Conservation (phyloP, 257 asterid genomes). For the Datura wrightii region DNA sequence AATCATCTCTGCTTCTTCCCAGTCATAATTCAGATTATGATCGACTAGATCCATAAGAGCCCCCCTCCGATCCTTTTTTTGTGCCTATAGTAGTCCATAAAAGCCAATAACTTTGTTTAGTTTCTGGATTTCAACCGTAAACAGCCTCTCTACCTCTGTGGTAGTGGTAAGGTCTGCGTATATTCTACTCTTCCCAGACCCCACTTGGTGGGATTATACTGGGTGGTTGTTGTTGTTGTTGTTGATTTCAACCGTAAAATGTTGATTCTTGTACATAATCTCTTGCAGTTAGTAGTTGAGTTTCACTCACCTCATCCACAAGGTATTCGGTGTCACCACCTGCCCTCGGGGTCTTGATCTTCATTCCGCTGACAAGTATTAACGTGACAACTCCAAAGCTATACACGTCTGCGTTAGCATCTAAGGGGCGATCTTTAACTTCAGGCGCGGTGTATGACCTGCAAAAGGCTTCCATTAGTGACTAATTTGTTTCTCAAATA, state of each 20-base stretch:
- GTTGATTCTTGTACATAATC: neutral
- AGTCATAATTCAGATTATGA: neutral
- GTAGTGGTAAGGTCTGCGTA: too few relatives aligned
- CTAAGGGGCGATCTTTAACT: neutral
- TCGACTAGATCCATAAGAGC: neutral
- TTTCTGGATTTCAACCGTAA: neutral
- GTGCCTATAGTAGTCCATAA: neutral
- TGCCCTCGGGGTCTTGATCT: neutral
- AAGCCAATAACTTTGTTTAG: neutral
- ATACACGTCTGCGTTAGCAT: slow-evolving; percentile 9
- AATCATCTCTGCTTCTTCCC: neutral
- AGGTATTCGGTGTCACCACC: neutral
- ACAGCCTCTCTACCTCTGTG: too few relatives aligned
- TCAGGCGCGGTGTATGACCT: slow-evolving; percentile 25
- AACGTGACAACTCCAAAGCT: slow-evolving; percentile 32
- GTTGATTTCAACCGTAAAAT: too few relatives aligned
- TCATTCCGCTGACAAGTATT: neutral
- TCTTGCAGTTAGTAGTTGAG: neutral
- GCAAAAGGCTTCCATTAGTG: slow-evolving; percentile 13
- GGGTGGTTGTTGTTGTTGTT: too few relatives aligned
- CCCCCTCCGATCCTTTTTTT: neutral
- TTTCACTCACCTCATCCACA: slow-evolving; percentile 19
- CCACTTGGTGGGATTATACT: too few relatives aligned
- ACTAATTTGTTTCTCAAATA: too few relatives aligned
- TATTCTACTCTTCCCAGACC: too few relatives aligned